phyloP scores from a whole-genome alignment of 2,329 filamentous ascomycete genomes.

The Cercospora canescens region DNA sequence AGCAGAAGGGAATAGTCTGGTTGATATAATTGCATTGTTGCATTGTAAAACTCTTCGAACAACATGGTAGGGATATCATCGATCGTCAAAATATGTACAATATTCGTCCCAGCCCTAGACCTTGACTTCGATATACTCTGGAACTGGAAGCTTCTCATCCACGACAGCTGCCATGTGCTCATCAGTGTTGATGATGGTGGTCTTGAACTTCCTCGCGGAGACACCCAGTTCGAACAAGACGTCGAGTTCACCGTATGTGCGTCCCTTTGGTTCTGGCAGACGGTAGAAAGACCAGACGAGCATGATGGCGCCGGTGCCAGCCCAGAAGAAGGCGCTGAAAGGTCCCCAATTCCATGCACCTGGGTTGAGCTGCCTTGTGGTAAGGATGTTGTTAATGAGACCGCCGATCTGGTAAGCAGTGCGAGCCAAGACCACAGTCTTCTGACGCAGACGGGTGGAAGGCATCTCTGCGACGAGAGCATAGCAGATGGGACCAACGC shows the following conservation, averaged over 20 bases:
- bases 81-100: too few relatives aligned
- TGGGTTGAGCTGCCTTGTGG: constrained; percentile 24
- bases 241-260: constrained; percentile 46
- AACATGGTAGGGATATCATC: too few relatives aligned
- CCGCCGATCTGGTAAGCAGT: constrained; percentile 28
- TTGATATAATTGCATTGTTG: too few relatives aligned
- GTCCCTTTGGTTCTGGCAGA: constrained; percentile 45
- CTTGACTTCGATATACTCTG: not conserved
- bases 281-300: constrained; percentile 45
- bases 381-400: constrained; percentile 25
- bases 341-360: constrained; percentile 23
- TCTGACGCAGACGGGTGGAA: constrained; percentile 30
- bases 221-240: constrained; percentile 44
- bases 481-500: constrained; percentile 29
- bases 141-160: not conserved
- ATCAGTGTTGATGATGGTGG: constrained; percentile 18
- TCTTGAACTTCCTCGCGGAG: constrained; percentile 40
- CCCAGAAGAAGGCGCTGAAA: constrained; percentile 42
- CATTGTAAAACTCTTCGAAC: too few relatives aligned
- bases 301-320: constrained; percentile 36
- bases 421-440: constrained; percentile 33
- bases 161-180: constrained; percentile 8
- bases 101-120: too few relatives aligned
- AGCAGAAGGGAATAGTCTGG: too few relatives aligned
- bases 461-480: constrained; percentile 32